A percentile compares a stretch with the other conserved stretches of the same genome.
These are phyloP conservation scores for Mycena vitilis DNA, from an alignment of 768 basidiomycete species.

Conservation along the genomic window DNA sequence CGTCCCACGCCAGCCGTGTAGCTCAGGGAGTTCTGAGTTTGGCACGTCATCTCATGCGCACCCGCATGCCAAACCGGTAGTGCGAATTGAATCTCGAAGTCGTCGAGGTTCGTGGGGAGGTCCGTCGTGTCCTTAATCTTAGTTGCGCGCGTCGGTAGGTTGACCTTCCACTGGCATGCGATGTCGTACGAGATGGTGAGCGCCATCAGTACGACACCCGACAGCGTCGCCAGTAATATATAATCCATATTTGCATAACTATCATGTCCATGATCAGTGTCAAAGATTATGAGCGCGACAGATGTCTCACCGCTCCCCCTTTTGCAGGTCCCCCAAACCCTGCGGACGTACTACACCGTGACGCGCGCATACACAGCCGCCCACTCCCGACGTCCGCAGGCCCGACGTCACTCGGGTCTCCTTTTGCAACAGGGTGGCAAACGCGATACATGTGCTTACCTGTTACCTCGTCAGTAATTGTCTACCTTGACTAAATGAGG, in stretches of 20 bases:
- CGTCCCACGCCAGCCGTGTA: slow-evolving; percentile 25
- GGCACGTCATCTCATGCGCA: slow-evolving; percentile 1
- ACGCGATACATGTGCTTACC: slow-evolving; percentile 34
- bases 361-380: slow-evolving; percentile 30
- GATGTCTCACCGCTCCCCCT: slow-evolving; percentile 37
- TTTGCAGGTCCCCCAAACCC: slow-evolving; percentile 36
- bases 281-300: too few species aligned
- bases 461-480: background rate
- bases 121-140: background rate
- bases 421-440: slow-evolving; percentile 22
- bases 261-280: background rate
- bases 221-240: background rate
- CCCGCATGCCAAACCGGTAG: slow-evolving; percentile 14
- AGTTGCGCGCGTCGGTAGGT: background rate
- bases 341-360: slow-evolving; percentile 32
- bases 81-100: background rate
- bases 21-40: slow-evolving; percentile 5
- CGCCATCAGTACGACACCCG: background rate
- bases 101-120: background rate
- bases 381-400: slow-evolving; percentile 24
- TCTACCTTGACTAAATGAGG: too few species aligned
- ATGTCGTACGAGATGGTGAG: slow-evolving; percentile 4
- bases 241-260: slow-evolving; percentile 33
- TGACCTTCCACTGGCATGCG: slow-evolving; percentile 5
- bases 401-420: slow-evolving; percentile 31